Evolutionary conservation across 2,329 filamentous ascomycete species (phyloP).

Genomic region (Fusarium sp.): DNA sequence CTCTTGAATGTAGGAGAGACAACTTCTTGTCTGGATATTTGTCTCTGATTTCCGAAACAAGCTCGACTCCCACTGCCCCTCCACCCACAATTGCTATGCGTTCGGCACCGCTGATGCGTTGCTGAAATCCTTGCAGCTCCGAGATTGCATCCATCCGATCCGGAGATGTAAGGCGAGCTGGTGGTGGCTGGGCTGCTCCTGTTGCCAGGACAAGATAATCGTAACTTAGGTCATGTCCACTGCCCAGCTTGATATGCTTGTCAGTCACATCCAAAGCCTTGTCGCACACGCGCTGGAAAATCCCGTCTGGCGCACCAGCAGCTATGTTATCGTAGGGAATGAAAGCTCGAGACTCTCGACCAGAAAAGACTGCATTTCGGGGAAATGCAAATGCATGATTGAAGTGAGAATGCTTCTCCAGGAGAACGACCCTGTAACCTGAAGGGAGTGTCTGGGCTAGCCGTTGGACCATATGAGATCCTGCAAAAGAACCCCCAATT

Average conservation of each 20-base stretch:
- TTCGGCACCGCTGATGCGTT: not conserved
- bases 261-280: constrained; percentile 3
- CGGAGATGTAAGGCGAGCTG: constrained; percentile 8
- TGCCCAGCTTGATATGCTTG: not conserved
- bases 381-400: constrained; percentile 35
- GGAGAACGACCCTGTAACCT: constrained; percentile 25
- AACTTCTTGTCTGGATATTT: constrained; percentile 19
- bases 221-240: constrained; percentile 6
- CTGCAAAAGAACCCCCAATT: constrained; percentile 32
- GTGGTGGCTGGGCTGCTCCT: constrained; percentile 33
- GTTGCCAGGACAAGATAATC: constrained; percentile 33
- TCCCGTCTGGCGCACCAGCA: constrained; percentile 5
- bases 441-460: constrained; percentile 26
- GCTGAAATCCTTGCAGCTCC: constrained; percentile 16
- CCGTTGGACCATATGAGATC: constrained; percentile 20
- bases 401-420: constrained; percentile 40
- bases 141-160: constrained; percentile 6
- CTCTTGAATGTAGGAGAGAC: constrained; percentile 28
- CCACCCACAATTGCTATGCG: constrained; percentile 28
- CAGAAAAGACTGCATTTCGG: constrained; percentile 23
- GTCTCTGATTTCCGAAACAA: constrained; percentile 26
- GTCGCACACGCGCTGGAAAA: constrained; percentile 23
- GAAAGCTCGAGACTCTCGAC: constrained; percentile 13
- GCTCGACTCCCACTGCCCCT: constrained; percentile 29
- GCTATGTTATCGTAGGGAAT: constrained; percentile 26